Evolutionary conservation across 148 eudicot genomes (phyloP).

Genomic region (Selenicereus undatus): DNA sequence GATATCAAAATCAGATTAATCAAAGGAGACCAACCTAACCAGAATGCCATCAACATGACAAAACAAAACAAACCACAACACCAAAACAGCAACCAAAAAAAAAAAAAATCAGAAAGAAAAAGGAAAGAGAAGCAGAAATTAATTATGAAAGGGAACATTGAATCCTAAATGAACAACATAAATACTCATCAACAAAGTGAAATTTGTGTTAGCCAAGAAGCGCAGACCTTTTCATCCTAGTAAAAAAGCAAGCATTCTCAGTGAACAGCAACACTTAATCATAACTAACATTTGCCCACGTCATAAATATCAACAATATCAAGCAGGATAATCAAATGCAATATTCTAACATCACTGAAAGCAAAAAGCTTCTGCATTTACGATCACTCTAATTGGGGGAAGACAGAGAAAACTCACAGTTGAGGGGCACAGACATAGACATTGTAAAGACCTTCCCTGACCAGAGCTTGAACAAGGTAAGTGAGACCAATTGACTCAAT

Average conservation of each 20-base stretch:
- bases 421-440: slow-evolving; percentile 84
- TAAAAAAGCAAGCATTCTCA: not conserved
- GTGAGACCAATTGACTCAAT: slow-evolving; percentile 67
- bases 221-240: not conserved
- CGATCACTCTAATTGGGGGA: not conserved
- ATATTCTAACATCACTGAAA: not conserved
- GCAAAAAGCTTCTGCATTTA: not conserved
- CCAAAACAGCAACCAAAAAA: too few species aligned
- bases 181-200: not conserved
- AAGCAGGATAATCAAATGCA: not conserved
- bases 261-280: not conserved
- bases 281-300: not conserved
- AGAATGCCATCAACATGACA: too few species aligned
- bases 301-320: not conserved
- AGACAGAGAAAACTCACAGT: slow-evolving; percentile 45
- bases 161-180: not conserved
- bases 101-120: not conserved
- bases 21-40: not conserved
- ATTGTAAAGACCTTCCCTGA: slow-evolving; percentile 49
- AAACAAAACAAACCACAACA: too few species aligned
- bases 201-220: not conserved
- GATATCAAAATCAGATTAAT: not conserved
- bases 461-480: slow-evolving; percentile 64
- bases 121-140: not conserved
- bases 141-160: not conserved